Base-by-base conservation (phyloP, 1,284 basidiomycete species). In the Irpex sp. region DNA sequence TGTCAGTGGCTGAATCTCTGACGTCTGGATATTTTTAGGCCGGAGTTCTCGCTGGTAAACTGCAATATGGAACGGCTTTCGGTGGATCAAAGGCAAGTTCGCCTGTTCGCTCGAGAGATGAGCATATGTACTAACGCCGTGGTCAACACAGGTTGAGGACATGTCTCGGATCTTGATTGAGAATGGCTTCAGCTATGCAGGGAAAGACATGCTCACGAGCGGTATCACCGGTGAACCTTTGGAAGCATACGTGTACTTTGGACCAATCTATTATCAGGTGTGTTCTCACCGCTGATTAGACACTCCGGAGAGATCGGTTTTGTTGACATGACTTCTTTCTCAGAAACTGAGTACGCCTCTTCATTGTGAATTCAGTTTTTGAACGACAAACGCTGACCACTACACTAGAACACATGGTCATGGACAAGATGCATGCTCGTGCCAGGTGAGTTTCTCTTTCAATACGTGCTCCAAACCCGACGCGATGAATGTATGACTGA, bases 401-500 rank as follows among this genome's bases (percentile, higher is more conserved):
- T 37, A 55, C 31, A 62, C 26, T 26, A 90, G 89, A 94, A 81
- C 95, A 96, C 79, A 97, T 97, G 95, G 96, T 98, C 65, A 93
- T 97, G 89, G 96, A 98, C 81, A 99, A 99, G 83, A 99, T 99
- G 97, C 97, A 99, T 72, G 97, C 97, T 67, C 90, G 97, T 66
- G 95, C 96, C 57, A 90, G 94, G 93, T 90, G 74, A 67, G 81
- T 64, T n/a, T 59, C 58, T 65, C 53, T 53, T 54, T 46, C 4
- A 26, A 26, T 26, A 26, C 26, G 26, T 26, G 26, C 26, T 26
- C 26, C 26, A 26, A 26, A 26, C 26, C 2, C 26, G 50, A 43
- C 31, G 46, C 54, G 26, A 31, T 6, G 43, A 6, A 19, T 17
- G 17, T 17, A 36, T 54, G 26, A 55, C 57, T 59, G 31, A 56